Evolutionary conservation across 805 yeast species (phyloP), one percentile per base, ranked within the genome.

Genomic region (Alloascoidea africana): DNA sequence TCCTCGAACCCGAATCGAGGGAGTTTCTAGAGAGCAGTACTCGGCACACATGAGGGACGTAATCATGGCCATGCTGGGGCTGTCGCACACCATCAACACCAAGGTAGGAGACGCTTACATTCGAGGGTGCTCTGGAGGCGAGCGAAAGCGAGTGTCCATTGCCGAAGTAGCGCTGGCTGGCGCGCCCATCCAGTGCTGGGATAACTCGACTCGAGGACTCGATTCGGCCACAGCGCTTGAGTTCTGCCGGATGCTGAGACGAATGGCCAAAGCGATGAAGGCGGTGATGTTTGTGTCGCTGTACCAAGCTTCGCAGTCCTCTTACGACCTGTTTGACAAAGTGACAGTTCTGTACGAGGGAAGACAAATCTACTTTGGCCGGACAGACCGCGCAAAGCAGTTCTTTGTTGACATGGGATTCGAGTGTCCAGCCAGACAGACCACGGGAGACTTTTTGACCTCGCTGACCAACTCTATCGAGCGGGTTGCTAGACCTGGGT

Each of bases 161-260:
- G 71, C 71, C 27, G 75, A 70, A 47, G 67, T 60, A 15, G 54
- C 67, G 6, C 55, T 66, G 33, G 53, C 59, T 36, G 65, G 68
- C 34, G 65, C 71, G 17, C 54, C 58, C 35, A 39, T 71, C 33
- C 73, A 70, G 48, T 68, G 73, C 55, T 71, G 77, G 76, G 77
- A 76, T 63, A 76, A 76, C 50, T 69, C 80, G 11, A 76, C 82
- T 16, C 70, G 83, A 62, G 83, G 82, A 52, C 66, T 76, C 46
- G 83, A 76, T 58, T 62, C 82, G 5, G 80, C 82, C 17, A 74
- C 81, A 36, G 83, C 83, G 19, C 59, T 72, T 48, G 80, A 74
- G 49, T 75, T 76, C 47, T 63, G 71, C 41, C 59, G 67, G 45
- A 74, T 76, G 16, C 60, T 76, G 46, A 73, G 69, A 51, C 60